Evolutionary conservation across 345 rosid species (phyloP).

Genomic region (Pistacia integerrima): DNA sequence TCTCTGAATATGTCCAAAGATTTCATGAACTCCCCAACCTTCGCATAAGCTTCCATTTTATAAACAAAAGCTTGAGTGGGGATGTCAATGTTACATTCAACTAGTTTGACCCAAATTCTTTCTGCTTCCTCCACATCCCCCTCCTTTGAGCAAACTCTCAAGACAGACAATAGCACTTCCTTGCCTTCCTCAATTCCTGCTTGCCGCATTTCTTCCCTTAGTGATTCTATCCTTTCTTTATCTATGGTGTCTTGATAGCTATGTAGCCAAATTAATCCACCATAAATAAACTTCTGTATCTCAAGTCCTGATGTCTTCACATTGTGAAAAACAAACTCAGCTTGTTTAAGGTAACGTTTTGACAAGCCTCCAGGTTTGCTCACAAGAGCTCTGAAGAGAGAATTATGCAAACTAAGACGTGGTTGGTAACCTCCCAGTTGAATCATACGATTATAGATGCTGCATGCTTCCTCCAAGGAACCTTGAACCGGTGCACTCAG

Average conservation of each 20-base stretch:
- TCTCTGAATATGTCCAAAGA: constrained; percentile 65
- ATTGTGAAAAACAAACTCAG: constrained; percentile 83
- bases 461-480: constrained; percentile 75
- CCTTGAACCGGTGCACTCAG: constrained; percentile 70
- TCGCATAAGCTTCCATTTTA: constrained; percentile 77
- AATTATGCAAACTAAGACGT: constrained; percentile 67
- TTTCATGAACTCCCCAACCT: constrained; percentile 46
- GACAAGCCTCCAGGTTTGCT: constrained; percentile 55
- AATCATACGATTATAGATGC: constrained; percentile 84
- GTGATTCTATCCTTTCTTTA: constrained; percentile 45
- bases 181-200: constrained; percentile 59
- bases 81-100: constrained; percentile 29
- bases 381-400: constrained; percentile 74
- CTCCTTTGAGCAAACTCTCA: constrained; percentile 73
- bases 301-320: constrained; percentile 65
- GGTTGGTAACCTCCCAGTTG: constrained; percentile 88
- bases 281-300: constrained; percentile 67
- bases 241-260: constrained; percentile 77
- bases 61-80: constrained; percentile 78
- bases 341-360: constrained; percentile 70
- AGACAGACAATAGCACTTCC: constrained; percentile 68
- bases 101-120: constrained; percentile 63
- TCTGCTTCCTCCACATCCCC: constrained; percentile 70
- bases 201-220: constrained; percentile 67
- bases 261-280: constrained; percentile 80